Conservation (phyloP, 345 rosid genomes). For the Citrus mangshanensis region DNA sequence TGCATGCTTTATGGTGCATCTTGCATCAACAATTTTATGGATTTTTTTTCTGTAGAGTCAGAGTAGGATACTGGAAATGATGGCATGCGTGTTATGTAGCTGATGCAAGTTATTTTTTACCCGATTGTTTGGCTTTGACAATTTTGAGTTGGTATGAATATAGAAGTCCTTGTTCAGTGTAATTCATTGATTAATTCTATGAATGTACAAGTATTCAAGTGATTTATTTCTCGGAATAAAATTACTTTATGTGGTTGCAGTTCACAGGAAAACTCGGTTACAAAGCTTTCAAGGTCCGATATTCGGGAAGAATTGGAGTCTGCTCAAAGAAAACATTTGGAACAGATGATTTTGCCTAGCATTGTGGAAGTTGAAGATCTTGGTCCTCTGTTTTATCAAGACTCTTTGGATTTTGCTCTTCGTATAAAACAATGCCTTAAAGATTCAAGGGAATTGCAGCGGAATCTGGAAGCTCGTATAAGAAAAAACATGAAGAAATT, state of each 20-base stretch:
- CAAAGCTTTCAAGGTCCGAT: constrained; percentile 64
- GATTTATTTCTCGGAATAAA: background rate
- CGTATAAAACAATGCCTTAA: constrained; percentile 59
- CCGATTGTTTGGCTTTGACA: background rate
- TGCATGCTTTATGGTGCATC: background rate
- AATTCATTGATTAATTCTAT: background rate
- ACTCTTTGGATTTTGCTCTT: constrained; percentile 55
- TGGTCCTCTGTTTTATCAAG: constrained; percentile 58
- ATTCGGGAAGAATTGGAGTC: constrained; percentile 65
- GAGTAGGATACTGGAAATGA: background rate
- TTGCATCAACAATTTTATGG: background rate
- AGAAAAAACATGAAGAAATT: constrained; percentile 68
- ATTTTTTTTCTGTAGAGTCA: background rate
- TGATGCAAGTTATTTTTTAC: background rate
- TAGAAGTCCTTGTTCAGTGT: background rate
- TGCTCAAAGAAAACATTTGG: constrained; percentile 76
- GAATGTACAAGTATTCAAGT: background rate
- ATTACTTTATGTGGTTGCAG: constrained; percentile 44
- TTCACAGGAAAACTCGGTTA: constrained; percentile 28
- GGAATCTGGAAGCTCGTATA: constrained; percentile 52
- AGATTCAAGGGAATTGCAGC: constrained; percentile 77
- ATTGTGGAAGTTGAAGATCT: constrained; percentile 65
- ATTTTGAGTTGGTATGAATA: background rate
- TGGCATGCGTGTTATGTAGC: background rate
- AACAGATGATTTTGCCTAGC: constrained; percentile 66